Evolutionary conservation across 768 basidiomycete genomes (phyloP).

Genomic region (Amanita molliuscula): DNA sequence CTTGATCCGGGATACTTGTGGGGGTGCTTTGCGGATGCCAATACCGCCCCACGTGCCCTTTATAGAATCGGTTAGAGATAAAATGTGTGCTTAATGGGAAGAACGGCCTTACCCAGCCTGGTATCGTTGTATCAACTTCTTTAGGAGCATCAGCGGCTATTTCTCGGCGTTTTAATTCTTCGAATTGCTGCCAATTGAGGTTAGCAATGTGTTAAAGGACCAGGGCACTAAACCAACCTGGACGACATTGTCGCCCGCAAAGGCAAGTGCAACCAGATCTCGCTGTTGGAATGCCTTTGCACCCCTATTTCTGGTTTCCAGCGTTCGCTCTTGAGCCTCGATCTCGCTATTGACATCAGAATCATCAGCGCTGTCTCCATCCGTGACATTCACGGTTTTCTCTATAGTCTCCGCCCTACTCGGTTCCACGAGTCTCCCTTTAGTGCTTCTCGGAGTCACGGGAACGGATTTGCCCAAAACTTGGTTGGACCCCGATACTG

Average conservation of each 20-base stretch:
- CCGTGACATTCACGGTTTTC: slow-evolving; percentile 33
- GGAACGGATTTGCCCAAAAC: not conserved
- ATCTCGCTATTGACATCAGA: slow-evolving; percentile 56
- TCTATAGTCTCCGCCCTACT: not conserved
- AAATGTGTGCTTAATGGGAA: not conserved
- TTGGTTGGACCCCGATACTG: slow-evolving; percentile 9
- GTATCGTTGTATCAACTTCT: slow-evolving; percentile 81
- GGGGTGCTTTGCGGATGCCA: slow-evolving; percentile 49
- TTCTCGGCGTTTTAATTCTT: slow-evolving; percentile 71
- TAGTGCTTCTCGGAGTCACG: not conserved
- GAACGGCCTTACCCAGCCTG: slow-evolving; percentile 75
- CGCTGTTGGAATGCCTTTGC: slow-evolving; percentile 77
- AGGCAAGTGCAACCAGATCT: slow-evolving; percentile 88
- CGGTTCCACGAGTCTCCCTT: not conserved
- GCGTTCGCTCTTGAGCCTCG: slow-evolving; percentile 53
- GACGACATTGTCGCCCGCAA: slow-evolving; percentile 95
- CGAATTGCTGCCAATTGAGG: slow-evolving; percentile 56
- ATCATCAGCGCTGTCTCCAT: slow-evolving; percentile 31
- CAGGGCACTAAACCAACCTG: slow-evolving; percentile 34
- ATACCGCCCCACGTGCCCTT: slow-evolving; percentile 91
- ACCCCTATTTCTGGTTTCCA: slow-evolving; percentile 33
- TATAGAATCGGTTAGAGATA: slow-evolving; percentile 4
- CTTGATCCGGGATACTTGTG: slow-evolving; percentile 69
- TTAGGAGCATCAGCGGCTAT: slow-evolving; percentile 81
- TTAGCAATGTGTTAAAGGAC: slow-evolving; percentile 1